These are phyloP conservation scores for Bassia scoparia DNA, from an alignment of 148 eudicot species.

Conservation along the genomic window DNA sequence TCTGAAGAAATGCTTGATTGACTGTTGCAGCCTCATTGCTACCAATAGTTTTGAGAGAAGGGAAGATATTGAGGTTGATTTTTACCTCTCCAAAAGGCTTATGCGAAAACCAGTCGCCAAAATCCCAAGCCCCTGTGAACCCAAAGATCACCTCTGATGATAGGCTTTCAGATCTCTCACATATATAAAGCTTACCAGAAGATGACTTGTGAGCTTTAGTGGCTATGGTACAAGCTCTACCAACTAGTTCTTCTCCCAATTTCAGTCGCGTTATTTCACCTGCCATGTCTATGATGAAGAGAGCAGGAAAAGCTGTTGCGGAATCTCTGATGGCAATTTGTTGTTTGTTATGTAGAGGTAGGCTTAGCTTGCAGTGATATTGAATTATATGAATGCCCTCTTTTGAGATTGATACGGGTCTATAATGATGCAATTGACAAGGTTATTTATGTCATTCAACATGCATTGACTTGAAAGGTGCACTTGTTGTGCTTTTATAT, in stretches of 20 bases:
- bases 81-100: conserved; percentile 53
- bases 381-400: not conserved
- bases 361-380: too few relatives aligned
- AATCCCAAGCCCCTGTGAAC: conserved; percentile 67
- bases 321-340: not conserved
- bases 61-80: conserved; percentile 46
- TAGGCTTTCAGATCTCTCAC: conserved; percentile 28
- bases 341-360: not conserved
- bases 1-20: conserved; percentile 46
- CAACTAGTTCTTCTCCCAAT: conserved; percentile 52
- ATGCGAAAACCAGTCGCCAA: conserved; percentile 45
- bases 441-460: conserved; percentile 6
- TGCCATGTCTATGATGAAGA: conserved; percentile 1
- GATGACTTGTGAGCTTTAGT: conserved; percentile 54
- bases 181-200: conserved; percentile 39
- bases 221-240: conserved; percentile 51
- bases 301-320: not conserved
- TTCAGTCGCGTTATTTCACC: conserved; percentile 38
- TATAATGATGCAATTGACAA: not conserved
- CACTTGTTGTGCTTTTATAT: not conserved
- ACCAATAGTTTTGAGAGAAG: conserved; percentile 66
- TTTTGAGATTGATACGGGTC: not conserved
- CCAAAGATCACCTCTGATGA: conserved; percentile 40
- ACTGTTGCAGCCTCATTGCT: conserved; percentile 46
- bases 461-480: conserved; percentile 15